Base-by-base conservation (phyloP, 768 basidiomycete genomes). In the Russula dissimulans region DNA sequence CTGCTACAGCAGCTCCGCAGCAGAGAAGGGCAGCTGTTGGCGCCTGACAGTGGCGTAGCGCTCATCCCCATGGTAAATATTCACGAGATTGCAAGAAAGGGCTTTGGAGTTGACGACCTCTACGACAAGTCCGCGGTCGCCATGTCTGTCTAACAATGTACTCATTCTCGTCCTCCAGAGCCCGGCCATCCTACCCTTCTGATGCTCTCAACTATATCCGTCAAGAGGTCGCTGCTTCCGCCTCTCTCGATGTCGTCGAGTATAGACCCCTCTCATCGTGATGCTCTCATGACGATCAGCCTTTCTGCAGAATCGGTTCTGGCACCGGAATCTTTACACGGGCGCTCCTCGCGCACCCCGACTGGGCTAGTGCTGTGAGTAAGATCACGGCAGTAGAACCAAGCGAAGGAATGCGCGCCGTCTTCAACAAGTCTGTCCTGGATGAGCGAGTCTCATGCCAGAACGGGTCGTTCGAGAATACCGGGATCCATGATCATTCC, bases 301-400 rank as follows among this genome's bases (percentile, higher is more conserved):
- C 57, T 39, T 39, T 15, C 54, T 49, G 57, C 64, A 92, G 89
- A 68, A 79, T 91, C 36, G 93, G 91, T 11, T 75, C 87, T 5
- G 93, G 93, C 29, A 94, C 91, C 2, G 93, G 93, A 14, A 84
- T 97, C 56, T 95, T 94, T 71, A 91, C 92, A 11, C 82, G 91
- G 10, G 86, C 91, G 3, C 71, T 95, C 26, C 75, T 95, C 43
- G 79, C 81, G 6, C 80, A 89, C 70, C 75, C 77, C 17, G 78
- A 76, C 42, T 85, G 80, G 80, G 66, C 79, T 17, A 68, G 71
- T 45, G 70, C 68, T 58, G 75, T 93, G 50, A 74, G 74, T 32
- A 71, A 77, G 48, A 70, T 95, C 17, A 77, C 77, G 53, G 90
- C 89, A 4, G 68, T 94, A 36, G 95, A 97, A 70, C 95, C 95